Evolutionary conservation across 2,329 filamentous ascomycete species (phyloP).

Genomic region (Emmonsiellopsis sp.): DNA sequence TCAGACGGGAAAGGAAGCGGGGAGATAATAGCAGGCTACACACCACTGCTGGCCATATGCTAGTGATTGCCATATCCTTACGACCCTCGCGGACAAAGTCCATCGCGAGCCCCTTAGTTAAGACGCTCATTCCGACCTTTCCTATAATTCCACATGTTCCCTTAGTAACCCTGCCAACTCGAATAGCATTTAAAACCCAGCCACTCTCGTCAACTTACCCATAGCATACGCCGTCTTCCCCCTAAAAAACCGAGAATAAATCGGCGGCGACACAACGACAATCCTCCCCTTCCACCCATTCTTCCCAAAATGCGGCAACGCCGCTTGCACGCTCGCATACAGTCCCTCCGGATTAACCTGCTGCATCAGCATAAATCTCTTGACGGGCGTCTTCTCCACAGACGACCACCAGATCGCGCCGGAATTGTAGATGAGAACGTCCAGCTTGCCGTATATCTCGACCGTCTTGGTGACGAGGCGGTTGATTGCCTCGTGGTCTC

Average conservation of each 20-base stretch:
- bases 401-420: conserved; percentile 80
- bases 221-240: conserved; percentile 80
- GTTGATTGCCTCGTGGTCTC: conserved; percentile 53
- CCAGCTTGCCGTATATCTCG: conserved; percentile 53
- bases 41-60: conserved; percentile 72
- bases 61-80: conserved; percentile 64
- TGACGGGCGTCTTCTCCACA: conserved; percentile 62
- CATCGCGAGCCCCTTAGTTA: conserved; percentile 75
- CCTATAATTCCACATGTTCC: conserved; percentile 26
- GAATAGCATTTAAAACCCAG: no score
- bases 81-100: conserved; percentile 62
- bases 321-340: conserved; percentile 61
- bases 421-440: conserved; percentile 72
- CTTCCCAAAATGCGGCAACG: conserved; percentile 55
- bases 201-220: conserved; percentile 24
- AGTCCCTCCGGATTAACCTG: conserved; percentile 65
- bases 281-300: conserved; percentile 53
- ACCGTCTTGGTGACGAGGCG: conserved; percentile 52
- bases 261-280: conserved; percentile 72
- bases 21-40: conserved; percentile 20
- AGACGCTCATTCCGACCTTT: conserved; percentile 72
- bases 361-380: conserved; percentile 73
- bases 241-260: conserved; percentile 75
- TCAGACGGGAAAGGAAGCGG: background rate
- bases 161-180: no score